phyloP scores from a whole-genome alignment of 2,329 filamentous ascomycete genomes.

The Diaporthe citri region DNA sequence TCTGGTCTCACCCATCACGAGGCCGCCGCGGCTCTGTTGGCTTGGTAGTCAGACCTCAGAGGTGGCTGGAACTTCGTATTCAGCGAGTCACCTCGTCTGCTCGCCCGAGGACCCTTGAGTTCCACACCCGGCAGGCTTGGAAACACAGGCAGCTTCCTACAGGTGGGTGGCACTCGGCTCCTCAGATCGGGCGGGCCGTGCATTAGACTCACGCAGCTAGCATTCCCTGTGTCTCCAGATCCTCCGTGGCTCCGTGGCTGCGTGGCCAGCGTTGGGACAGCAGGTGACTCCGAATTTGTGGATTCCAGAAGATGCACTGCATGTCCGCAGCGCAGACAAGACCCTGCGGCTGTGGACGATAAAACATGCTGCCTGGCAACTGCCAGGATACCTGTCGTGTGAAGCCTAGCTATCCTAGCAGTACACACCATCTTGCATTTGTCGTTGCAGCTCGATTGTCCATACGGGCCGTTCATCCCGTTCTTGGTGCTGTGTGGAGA shows the following conservation, averaged over 20 bases:
- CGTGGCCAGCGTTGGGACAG: constrained; percentile 25
- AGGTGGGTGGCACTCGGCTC: constrained; percentile 11
- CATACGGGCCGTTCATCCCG: background rate
- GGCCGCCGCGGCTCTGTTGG: constrained; percentile 6
- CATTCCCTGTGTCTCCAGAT: constrained; percentile 19
- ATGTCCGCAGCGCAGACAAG: background rate
- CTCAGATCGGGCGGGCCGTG: constrained; percentile 32
- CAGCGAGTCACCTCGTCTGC: constrained; percentile 20
- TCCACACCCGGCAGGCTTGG: background rate
- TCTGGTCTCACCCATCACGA: constrained; percentile 35
- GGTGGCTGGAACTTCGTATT: constrained; percentile 39
- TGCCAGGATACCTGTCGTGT: background rate
- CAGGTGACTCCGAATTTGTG: constrained; percentile 1
- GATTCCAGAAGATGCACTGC: background rate
- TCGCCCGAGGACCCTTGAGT: constrained; percentile 27
- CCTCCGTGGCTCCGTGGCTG: constrained; percentile 3
- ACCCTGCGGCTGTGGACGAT: background rate
- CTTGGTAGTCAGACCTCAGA: constrained; percentile 22
- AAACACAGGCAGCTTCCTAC: background rate
- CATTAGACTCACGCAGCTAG: constrained; percentile 40
- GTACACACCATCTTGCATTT: background rate
- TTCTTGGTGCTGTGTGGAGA: background rate
- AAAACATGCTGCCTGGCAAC: background rate
- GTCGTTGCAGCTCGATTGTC: background rate
- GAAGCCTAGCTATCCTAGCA: background rate